A percentile compares a stretch with the other conserved stretches of the same genome.
Conservation (phyloP, 1,284 basidiomycete species). For the Boletus semigastroideus region DNA sequence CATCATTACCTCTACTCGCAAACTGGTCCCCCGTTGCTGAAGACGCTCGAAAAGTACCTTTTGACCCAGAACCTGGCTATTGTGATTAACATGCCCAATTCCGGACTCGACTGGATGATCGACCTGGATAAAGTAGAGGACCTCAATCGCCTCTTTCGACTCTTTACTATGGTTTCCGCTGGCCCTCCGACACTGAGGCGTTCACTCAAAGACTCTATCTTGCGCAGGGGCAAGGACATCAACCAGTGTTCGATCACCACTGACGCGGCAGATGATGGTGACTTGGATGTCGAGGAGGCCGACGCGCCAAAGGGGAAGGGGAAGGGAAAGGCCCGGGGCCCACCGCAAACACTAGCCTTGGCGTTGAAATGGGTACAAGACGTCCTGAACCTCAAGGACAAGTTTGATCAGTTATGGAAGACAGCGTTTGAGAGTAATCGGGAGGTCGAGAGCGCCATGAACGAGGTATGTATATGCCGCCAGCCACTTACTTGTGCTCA, state of each 20-base stretch:
- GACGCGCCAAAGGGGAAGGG: conserved; percentile 59
- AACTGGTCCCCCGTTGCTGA: conserved; percentile 69
- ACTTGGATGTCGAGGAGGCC: conserved; percentile 37
- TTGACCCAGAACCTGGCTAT: conserved; percentile 75
- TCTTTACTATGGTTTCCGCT: conserved; percentile 72
- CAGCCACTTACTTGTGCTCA: not conserved
- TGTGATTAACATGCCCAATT: conserved; percentile 80
- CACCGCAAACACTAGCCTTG: conserved; percentile 46
- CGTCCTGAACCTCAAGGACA: conserved; percentile 89
- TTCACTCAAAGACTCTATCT: conserved; percentile 75
- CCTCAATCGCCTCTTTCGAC: conserved; percentile 76
- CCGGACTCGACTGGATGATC: conserved; percentile 88
- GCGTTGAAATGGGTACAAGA: conserved; percentile 96
- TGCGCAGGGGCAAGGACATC: conserved; percentile 78
- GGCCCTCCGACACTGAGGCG: conserved; percentile 70
- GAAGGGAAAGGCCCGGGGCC: conserved; percentile 58
- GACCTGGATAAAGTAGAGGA: conserved; percentile 80
- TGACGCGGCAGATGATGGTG: conserved; percentile 40
- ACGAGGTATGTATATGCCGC: conserved; percentile 61
- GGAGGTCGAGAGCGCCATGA: conserved; percentile 81
- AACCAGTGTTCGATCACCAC: conserved; percentile 54
- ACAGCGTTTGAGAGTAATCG: conserved; percentile 74
- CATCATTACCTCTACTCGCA: conserved; percentile 85
- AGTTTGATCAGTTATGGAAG: conserved; percentile 78
- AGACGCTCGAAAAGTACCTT: conserved; percentile 78